Conservation (phyloP, 106 monocot species). For the Agapanthus africanus region DNA sequence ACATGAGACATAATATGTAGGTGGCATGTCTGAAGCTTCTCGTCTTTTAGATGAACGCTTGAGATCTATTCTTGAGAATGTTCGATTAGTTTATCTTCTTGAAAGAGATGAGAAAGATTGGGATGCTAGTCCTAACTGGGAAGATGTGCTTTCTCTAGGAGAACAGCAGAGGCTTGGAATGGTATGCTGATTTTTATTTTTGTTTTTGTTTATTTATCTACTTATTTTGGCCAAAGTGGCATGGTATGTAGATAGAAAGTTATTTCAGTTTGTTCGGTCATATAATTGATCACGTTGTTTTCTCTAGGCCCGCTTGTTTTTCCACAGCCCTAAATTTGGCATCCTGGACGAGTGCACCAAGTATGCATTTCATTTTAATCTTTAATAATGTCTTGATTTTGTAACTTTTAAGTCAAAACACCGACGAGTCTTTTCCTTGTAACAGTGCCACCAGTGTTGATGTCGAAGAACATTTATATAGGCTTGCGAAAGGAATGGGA, state of each 20-base stretch:
- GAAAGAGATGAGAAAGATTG: slow-evolving; percentile 70
- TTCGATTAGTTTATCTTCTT: slow-evolving; percentile 86
- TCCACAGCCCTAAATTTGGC: slow-evolving; percentile 87
- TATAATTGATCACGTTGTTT: too few species aligned
- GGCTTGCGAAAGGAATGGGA: slow-evolving; percentile 64
- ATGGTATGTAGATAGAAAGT: too few species aligned
- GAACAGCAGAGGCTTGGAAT: slow-evolving; percentile 99
- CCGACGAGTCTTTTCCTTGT: slow-evolving; percentile 5
- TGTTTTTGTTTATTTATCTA: too few species aligned
- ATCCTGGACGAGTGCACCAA: slow-evolving; percentile 99
- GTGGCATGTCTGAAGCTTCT: slow-evolving; percentile 24
- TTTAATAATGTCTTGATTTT: too few species aligned
- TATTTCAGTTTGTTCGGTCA: too few species aligned
- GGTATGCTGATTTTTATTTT: slow-evolving; percentile 42
- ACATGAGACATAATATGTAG: slow-evolving; percentile 23
- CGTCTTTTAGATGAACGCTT: slow-evolving; percentile 45
- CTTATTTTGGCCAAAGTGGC: not conserved
- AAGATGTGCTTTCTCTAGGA: slow-evolving; percentile 86
- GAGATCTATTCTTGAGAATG: slow-evolving; percentile 78
- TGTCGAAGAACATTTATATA: slow-evolving; percentile 95
- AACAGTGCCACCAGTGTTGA: slow-evolving; percentile 97
- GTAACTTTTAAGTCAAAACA: too few species aligned
- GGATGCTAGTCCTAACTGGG: slow-evolving; percentile 93
- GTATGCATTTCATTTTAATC: too few species aligned
- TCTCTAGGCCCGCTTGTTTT: slow-evolving; percentile 99